Conservation (phyloP, 805 yeast species). For the Candida easanensis region DNA sequence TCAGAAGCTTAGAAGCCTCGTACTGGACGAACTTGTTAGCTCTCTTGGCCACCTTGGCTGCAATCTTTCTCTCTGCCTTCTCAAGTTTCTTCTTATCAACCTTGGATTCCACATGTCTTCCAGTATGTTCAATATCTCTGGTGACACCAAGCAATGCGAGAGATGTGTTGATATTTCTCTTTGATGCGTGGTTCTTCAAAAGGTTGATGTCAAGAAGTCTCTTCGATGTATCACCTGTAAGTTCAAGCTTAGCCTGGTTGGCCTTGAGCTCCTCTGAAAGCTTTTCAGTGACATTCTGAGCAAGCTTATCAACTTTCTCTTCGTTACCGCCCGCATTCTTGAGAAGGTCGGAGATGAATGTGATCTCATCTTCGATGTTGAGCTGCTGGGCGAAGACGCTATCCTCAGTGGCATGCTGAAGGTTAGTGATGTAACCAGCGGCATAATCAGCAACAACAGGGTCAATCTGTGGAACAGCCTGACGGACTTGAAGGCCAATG, state of each 20-base stretch:
- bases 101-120: conserved; percentile 86
- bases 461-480: conserved; percentile 84
- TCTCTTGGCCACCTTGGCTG: conserved; percentile 90
- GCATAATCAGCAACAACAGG: conserved; percentile 86
- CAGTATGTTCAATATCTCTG: conserved; percentile 86
- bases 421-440: conserved; percentile 83
- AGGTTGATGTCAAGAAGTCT: conserved; percentile 79
- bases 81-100: conserved; percentile 96
- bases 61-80: conserved; percentile 96
- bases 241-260: conserved; percentile 68
- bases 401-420: conserved; percentile 75
- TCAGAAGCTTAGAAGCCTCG: conserved; percentile 89
- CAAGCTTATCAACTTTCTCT: conserved; percentile 50
- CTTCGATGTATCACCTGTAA: conserved; percentile 86
- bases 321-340: conserved; percentile 79
- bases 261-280: conserved; percentile 54
- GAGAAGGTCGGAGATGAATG: conserved; percentile 62
- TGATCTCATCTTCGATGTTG: conserved; percentile 64
- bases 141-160: conserved; percentile 75
- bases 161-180: conserved; percentile 72
- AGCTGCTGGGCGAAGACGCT: conserved; percentile 75
- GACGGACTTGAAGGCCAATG: conserved; percentile 62
- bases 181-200: conserved; percentile 55
- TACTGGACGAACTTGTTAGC: conserved; percentile 79
- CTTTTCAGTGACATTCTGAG: conserved; percentile 43